A percentile compares a stretch with the other conserved stretches of the same genome.
Conservation (phyloP, 768 basidiomycete genomes). For the Termitomyces sp. region DNA sequence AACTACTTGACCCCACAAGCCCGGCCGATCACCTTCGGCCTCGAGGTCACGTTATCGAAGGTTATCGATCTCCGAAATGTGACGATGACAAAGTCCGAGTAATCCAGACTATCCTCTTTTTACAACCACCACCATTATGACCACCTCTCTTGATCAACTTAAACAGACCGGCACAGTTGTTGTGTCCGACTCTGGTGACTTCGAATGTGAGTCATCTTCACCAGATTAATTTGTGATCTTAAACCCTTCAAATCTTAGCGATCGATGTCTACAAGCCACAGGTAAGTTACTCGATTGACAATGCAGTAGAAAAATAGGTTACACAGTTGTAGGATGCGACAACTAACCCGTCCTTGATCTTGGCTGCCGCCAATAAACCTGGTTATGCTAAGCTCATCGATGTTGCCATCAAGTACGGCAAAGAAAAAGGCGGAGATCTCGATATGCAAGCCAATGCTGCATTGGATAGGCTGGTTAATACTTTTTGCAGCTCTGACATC, state of each 20-base stretch:
- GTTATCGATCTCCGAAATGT: constrained; percentile 12
- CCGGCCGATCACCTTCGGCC: background rate
- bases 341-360: constrained; percentile 93
- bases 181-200: constrained; percentile 97
- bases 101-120: background rate
- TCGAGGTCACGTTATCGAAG: constrained; percentile 10
- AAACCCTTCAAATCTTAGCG: constrained; percentile 36
- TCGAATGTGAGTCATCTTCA: constrained; percentile 53
- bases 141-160: constrained; percentile 76
- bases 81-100: constrained; percentile 9
- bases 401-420: constrained; percentile 66
- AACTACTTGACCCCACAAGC: background rate
- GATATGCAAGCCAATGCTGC: constrained; percentile 77
- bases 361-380: constrained; percentile 88
- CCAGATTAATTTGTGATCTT: constrained; percentile 11
- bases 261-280: constrained; percentile 97
- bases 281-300: constrained; percentile 27
- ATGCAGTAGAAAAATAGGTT: background rate
- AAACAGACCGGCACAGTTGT: constrained; percentile 94
- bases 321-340: constrained; percentile 76
- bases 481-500: background rate
- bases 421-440: constrained; percentile 73
- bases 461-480: constrained; percentile 80
- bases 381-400: constrained; percentile 82
- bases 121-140: constrained; percentile 45